Evolutionary conservation across 2,329 filamentous ascomycete species (phyloP).

Genomic region (Xylariales sp.): DNA sequence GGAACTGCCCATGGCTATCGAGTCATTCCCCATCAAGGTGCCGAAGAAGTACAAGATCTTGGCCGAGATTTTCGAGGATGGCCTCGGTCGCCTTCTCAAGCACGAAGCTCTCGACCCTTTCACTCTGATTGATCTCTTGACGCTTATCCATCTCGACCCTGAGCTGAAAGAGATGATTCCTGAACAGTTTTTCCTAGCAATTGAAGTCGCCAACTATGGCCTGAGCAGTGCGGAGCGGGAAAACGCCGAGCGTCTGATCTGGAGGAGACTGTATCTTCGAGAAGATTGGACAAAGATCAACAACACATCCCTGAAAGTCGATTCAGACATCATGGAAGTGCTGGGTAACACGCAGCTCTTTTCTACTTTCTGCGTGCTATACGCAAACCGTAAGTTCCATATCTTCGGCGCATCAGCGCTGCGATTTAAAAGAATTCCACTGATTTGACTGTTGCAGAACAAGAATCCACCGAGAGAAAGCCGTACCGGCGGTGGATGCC

Average conservation of each 20-base stretch:
- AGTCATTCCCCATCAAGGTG: constrained; percentile 55
- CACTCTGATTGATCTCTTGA: constrained; percentile 70
- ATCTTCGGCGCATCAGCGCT: too few relatives aligned
- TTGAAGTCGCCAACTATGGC: constrained; percentile 55
- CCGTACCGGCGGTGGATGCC: constrained; percentile 45
- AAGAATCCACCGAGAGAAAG: constrained; percentile 35
- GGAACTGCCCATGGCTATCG: constrained; percentile 71
- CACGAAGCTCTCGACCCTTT: constrained; percentile 67
- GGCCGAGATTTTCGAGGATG: constrained; percentile 66
- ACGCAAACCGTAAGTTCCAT: constrained; percentile 56
- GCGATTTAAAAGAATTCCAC: too few relatives aligned
- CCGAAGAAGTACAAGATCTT: constrained; percentile 65
- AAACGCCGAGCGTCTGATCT: constrained; percentile 62
- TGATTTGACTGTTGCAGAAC: constrained; percentile 30
- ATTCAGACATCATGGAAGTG: constrained; percentile 59
- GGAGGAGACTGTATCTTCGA: constrained; percentile 79
- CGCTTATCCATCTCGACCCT: constrained; percentile 53
- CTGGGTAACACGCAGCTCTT: constrained; percentile 66
- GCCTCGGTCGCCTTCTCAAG: constrained; percentile 64
- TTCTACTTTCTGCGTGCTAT: constrained; percentile 59
- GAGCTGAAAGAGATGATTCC: constrained; percentile 50
- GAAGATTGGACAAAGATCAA: constrained; percentile 84
- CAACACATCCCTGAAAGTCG: constrained; percentile 69
- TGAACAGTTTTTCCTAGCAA: constrained; percentile 71
- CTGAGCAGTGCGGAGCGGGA: constrained; percentile 52